Conservation (phyloP, 2,329 filamentous ascomycete genomes). For the Penicillium sp. region DNA sequence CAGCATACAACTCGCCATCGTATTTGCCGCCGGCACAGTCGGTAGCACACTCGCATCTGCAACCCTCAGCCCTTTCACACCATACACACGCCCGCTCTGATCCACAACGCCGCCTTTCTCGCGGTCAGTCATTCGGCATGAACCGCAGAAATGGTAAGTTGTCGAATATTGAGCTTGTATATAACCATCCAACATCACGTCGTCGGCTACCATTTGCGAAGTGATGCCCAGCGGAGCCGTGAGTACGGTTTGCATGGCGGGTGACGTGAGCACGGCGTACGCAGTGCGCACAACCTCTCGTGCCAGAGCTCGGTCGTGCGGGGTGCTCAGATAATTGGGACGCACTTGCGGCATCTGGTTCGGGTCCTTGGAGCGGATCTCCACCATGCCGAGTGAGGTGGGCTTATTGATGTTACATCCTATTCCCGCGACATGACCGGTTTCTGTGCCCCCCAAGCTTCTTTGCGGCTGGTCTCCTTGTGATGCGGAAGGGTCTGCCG, state of each 20-base stretch:
- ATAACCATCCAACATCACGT: background rate
- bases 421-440: background rate
- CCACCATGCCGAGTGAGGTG: background rate
- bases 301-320: background rate
- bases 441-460: background rate
- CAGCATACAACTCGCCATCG: background rate
- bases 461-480: background rate
- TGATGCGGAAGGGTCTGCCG: background rate
- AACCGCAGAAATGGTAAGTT: background rate
- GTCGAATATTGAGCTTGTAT: background rate
- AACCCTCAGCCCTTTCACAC: background rate
- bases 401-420: background rate
- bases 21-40: background rate
- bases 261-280: background rate
- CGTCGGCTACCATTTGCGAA: background rate
- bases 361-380: background rate
- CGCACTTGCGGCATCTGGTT: background rate
- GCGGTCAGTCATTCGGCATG: background rate
- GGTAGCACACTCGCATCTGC: background rate
- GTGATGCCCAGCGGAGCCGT: background rate
- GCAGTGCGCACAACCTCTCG: background rate
- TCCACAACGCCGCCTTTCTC: background rate
- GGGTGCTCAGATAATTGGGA: background rate
- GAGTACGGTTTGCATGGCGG: background rate
- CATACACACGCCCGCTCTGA: background rate